phyloP scores from a whole-genome alignment of 169 alveolate genomes.

The Babesia bigemina region DNA sequence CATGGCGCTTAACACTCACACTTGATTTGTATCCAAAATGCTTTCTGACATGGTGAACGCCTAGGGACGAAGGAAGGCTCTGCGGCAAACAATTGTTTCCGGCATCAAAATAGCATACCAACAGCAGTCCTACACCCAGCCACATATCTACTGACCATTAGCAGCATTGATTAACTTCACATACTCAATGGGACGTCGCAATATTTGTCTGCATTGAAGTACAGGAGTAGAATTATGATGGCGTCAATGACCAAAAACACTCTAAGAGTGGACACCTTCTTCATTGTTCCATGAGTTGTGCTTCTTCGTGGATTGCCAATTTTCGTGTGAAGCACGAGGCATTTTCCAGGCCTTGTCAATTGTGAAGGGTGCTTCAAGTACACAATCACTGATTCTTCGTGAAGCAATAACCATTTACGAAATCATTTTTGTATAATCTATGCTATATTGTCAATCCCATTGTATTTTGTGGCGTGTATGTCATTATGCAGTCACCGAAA shows the following conservation, averaged over 20 bases:
- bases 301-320: too few relatives aligned
- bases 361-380: not conserved
- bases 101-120: constrained; percentile 19
- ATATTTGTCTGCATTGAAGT: constrained; percentile 30
- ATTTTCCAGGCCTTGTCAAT: too few relatives aligned
- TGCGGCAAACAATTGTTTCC: not conserved
- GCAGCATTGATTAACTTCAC: not conserved
- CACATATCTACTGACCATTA: constrained; percentile 37
- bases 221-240: constrained; percentile 25
- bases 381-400: not conserved
- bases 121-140: constrained; percentile 50
- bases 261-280: constrained; percentile 54
- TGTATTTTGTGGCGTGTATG: too few relatives aligned
- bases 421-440: too few relatives aligned
- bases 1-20: not conserved
- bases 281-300: constrained; percentile 4
- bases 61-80: constrained; percentile 69
- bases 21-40: constrained; percentile 43
- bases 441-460: too few relatives aligned
- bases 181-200: constrained; percentile 66
- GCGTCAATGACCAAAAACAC: constrained; percentile 33
- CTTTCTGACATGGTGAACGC: constrained; percentile 39
- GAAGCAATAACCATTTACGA: too few relatives aligned
- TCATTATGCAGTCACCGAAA: too few relatives aligned
- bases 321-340: too few relatives aligned